Conservation (phyloP, 768 basidiomycete species). For the Russula compacta region DNA sequence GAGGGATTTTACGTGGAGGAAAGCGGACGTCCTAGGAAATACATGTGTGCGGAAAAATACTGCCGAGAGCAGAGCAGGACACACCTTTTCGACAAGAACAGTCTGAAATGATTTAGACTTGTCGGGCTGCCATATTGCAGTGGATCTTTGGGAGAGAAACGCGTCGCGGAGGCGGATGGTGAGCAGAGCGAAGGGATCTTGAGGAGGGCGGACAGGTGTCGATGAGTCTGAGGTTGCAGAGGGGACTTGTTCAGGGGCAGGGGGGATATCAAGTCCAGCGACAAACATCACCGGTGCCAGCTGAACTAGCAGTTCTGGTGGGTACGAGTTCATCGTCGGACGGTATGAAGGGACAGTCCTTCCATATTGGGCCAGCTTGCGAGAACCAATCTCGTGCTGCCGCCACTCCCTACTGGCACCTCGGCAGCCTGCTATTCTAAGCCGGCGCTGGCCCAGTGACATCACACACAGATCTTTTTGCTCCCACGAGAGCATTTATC, state of each 20-base stretch:
- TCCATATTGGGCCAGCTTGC: background rate
- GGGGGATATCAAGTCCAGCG: constrained; percentile 58
- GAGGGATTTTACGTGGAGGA: constrained; percentile 71
- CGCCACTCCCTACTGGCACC: too few relatives aligned
- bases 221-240: constrained; percentile 22
- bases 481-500: background rate
- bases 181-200: constrained; percentile 58
- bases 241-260: constrained; percentile 14
- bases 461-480: too few relatives aligned
- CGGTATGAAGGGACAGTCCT: background rate
- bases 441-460: background rate
- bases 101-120: constrained; percentile 71
- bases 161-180: constrained; percentile 56
- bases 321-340: constrained; percentile 79
- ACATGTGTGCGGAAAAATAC: background rate
- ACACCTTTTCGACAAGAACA: constrained; percentile 71
- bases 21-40: constrained; percentile 55
- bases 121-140: constrained; percentile 64
- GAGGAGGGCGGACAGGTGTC: constrained; percentile 27
- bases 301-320: constrained; percentile 80
- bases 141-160: constrained; percentile 52
- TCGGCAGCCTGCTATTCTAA: background rate
- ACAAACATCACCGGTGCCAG: constrained; percentile 92
- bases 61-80: background rate
- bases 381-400: too few relatives aligned